Evolutionary conservation across 768 basidiomycete species (phyloP).

Genomic region (Leccinum aurantiacum): DNA sequence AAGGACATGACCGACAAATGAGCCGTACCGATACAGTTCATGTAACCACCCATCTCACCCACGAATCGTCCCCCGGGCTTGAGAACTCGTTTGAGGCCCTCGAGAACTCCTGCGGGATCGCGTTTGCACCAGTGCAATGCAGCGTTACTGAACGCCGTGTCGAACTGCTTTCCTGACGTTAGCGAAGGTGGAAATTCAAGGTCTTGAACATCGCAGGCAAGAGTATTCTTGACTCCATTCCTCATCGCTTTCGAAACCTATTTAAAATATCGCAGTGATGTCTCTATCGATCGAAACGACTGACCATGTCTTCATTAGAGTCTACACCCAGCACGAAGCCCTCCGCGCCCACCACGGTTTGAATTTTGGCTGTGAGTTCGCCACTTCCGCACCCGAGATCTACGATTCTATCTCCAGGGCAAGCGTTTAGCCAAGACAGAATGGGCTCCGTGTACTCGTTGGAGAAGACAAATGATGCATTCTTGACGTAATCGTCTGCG

Average conservation of each 20-base stretch:
- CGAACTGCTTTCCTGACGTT: slow-evolving; percentile 45
- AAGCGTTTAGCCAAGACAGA: slow-evolving; percentile 57
- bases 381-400: slow-evolving; percentile 86
- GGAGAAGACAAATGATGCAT: slow-evolving; percentile 69
- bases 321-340: slow-evolving; percentile 72
- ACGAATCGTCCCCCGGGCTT: slow-evolving; percentile 72
- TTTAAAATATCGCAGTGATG: neutral
- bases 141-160: slow-evolving; percentile 81
- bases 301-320: slow-evolving; percentile 69
- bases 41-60: slow-evolving; percentile 76
- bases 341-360: slow-evolving; percentile 46
- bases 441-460: slow-evolving; percentile 50
- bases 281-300: slow-evolving; percentile 15
- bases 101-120: slow-evolving; percentile 64
- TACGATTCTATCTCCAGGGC: slow-evolving; percentile 67
- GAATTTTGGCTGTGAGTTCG: slow-evolving; percentile 64
- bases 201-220: slow-evolving; percentile 55
- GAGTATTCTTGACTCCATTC: slow-evolving; percentile 47
- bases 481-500: slow-evolving; percentile 58
- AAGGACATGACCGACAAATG: neutral
- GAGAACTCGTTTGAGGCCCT: slow-evolving; percentile 56
- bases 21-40: slow-evolving; percentile 62
- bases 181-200: slow-evolving; percentile 36
- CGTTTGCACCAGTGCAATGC: slow-evolving; percentile 84
- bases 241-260: slow-evolving; percentile 55